Evolutionary conservation across 1,284 basidiomycete genomes (phyloP), one percentile per base, ranked within the genome.

Genomic region (Vanrija sp.): DNA sequence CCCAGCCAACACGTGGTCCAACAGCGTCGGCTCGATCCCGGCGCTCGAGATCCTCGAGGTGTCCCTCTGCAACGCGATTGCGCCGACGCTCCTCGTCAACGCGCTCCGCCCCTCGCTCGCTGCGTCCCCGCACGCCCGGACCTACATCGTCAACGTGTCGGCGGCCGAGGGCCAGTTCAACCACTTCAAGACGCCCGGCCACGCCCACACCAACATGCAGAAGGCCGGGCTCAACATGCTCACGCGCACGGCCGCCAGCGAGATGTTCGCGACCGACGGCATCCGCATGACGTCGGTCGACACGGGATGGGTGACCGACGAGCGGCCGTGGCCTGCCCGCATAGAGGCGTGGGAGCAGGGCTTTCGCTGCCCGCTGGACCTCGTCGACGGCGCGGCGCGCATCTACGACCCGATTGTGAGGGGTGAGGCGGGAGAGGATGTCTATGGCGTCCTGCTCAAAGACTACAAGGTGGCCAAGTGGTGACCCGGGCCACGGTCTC

Each of bases 181-280:
- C 22, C 35, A 18, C 22, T 38, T 25, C 36, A 38, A 47, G 35
- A 38, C 12, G 22, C 31, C 45, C 3, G 45, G 45, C 14, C 45
- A 47, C 45, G 22, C 23, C 3, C 36, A 47, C 35, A 38, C 45
- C 16, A 47, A 47, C 36, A 47, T 47, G 45, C 35, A 35, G 15
- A 47, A 47, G 22, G 45, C 45, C 0, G 45, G 36, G 0, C 36
- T 47, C 14, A 47, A 47, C 35, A 46, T 46, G 45, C 15, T 47
- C 36, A 38, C 36, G 2, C 45, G 36, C 6, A 47, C 45, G 2
- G 45, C 35, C 3, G 45, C 18, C 6, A 4, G 10, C 35, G 36
- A 47, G 16, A 35, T 47, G 4, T 31, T 31, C 31, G 22, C 16
- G 1, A 8, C 3, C 6, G 22, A 22, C 20, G 22, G 45, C 36